These are phyloP conservation scores for Globisporangium cystogenes DNA, from an alignment of 352 stramenopile species.

Conservation along the genomic window DNA sequence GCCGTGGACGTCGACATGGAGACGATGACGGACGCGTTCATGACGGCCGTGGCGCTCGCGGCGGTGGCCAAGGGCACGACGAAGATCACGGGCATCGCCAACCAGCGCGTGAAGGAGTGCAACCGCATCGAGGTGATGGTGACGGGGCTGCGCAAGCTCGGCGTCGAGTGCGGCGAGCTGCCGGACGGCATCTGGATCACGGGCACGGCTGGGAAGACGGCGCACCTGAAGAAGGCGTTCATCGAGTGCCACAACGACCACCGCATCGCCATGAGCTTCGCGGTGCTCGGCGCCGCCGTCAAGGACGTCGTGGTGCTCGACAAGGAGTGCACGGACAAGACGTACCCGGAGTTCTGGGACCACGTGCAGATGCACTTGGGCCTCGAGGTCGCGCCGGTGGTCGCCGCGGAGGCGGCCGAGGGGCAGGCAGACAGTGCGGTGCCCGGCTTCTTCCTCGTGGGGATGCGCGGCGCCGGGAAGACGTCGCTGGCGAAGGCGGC, in stretches of 20 bases:
- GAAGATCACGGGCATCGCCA: slow-evolving; percentile 97
- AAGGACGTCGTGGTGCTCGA: slow-evolving; percentile 94
- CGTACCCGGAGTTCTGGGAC: slow-evolving; percentile 96
- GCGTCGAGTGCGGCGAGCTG: slow-evolving; percentile 75
- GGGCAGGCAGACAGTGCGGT: slow-evolving; percentile 6
- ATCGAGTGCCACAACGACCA: slow-evolving; percentile 96
- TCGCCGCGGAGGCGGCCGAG: slow-evolving; percentile 14
- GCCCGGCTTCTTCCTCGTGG: slow-evolving; percentile 74
- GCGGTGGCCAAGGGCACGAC: slow-evolving; percentile 94
- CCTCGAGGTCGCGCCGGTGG: slow-evolving; percentile 44
- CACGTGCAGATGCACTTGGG: slow-evolving; percentile 62
- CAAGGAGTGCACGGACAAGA: slow-evolving; percentile 97
- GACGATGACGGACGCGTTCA: slow-evolving; percentile 97
- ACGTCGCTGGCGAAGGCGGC: slow-evolving; percentile 64
- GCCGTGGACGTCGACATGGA: slow-evolving; percentile 95
- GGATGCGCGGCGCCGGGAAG: slow-evolving; percentile 86
- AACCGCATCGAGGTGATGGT: slow-evolving; percentile 98
- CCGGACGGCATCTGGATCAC: slow-evolving; percentile 78
- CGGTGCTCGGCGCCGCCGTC: slow-evolving; percentile 89
- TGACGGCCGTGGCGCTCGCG: slow-evolving; percentile 95
- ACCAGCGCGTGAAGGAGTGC: slow-evolving; percentile 98
- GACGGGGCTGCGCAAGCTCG: slow-evolving; percentile 93
- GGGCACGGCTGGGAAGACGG: slow-evolving; percentile 42
- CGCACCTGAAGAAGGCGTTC: slow-evolving; percentile 45
- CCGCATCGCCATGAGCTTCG: slow-evolving; percentile 98